Evolutionary conservation across 2,329 filamentous ascomycete species (phyloP).

Genomic region (Chrysoporthe austroafricana): DNA sequence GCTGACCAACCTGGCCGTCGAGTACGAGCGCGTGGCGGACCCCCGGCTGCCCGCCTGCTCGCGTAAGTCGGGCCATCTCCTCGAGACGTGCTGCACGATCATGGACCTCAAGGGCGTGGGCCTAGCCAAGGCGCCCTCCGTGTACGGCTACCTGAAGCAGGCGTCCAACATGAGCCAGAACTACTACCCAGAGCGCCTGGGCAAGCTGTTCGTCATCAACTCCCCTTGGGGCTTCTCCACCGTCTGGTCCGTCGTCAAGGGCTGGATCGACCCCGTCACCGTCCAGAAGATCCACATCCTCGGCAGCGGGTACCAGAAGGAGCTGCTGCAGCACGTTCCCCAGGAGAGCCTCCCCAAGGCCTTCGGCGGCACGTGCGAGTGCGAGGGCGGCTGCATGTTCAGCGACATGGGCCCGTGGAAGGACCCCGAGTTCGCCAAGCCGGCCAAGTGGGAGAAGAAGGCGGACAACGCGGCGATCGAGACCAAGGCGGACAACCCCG

Average conservation of each 20-base stretch:
- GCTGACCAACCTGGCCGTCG: constrained; percentile 92
- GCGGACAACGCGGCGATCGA: constrained; percentile 36
- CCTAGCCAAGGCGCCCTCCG: constrained; percentile 76
- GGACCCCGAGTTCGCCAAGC: constrained; percentile 68
- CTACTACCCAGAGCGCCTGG: constrained; percentile 97
- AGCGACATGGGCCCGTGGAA: constrained; percentile 93
- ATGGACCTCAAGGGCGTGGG: constrained; percentile 97
- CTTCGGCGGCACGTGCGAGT: constrained; percentile 85
- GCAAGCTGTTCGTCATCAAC: constrained; percentile 97
- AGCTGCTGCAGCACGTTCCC: constrained; percentile 83
- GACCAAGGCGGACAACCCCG: constrained; percentile 41
- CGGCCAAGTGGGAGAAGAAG: constrained; percentile 66
- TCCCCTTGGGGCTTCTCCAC: constrained; percentile 92
- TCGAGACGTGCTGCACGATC: constrained; percentile 98
- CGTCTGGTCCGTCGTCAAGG: constrained; percentile 86
- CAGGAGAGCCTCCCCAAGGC: constrained; percentile 86
- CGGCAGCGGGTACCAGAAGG: constrained; percentile 77
- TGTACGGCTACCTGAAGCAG: constrained; percentile 85
- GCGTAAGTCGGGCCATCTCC: constrained; percentile 83
- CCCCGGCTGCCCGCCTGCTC: constrained; percentile 94
- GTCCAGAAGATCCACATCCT: constrained; percentile 95
- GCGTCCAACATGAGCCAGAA: constrained; percentile 93
- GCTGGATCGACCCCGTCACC: constrained; percentile 95
- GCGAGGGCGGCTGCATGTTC: constrained; percentile 78
- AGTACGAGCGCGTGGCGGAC: constrained; percentile 96